phyloP scores from a whole-genome alignment of 2,329 filamentous ascomycete species.

The Cladosporium halotolerans region DNA sequence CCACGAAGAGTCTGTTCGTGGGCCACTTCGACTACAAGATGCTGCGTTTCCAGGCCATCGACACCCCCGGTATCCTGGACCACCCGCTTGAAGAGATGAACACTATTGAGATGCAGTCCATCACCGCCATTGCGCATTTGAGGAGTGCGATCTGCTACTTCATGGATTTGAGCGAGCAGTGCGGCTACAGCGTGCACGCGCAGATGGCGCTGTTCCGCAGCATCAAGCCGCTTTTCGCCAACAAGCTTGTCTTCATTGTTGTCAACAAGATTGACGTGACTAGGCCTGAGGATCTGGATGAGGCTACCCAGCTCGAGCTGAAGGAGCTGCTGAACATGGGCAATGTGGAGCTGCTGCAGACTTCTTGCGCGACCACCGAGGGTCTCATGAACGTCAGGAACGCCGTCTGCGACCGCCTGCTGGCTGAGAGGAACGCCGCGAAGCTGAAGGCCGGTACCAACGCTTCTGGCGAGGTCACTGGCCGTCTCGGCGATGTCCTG shows the following conservation, averaged over 20 bases:
- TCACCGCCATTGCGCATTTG: constrained; percentile 95
- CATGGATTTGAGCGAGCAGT: constrained; percentile 96
- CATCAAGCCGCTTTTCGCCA: constrained; percentile 93
- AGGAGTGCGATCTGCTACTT: constrained; percentile 94
- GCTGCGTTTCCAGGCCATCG: constrained; percentile 83
- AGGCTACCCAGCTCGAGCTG: constrained; percentile 69
- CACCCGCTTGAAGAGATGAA: constrained; percentile 99
- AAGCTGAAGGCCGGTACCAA: constrained; percentile 89
- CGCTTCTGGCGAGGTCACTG: constrained; percentile 65
- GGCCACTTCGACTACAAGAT: constrained; percentile 98
- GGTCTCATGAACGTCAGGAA: constrained; percentile 95
- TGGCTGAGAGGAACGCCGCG: constrained; percentile 88
- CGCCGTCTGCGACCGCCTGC: constrained; percentile 82
- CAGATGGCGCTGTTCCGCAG: constrained; percentile 94
- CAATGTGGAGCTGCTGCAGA: constrained; percentile 86
- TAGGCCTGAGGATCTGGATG: constrained; percentile 77
- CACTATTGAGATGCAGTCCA: constrained; percentile 98
- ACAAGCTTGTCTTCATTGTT: constrained; percentile 94
- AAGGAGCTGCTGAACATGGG: constrained; percentile 75
- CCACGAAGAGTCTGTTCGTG: constrained; percentile 93
- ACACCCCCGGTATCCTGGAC: constrained; percentile 96
- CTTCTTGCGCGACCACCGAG: constrained; percentile 92
- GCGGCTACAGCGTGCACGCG: constrained; percentile 84
- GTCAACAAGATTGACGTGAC: constrained; percentile 98
- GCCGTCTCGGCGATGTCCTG: constrained; percentile 83